Conservation (phyloP, 176 grass and related monocot species). For the Carex littledalei region DNA sequence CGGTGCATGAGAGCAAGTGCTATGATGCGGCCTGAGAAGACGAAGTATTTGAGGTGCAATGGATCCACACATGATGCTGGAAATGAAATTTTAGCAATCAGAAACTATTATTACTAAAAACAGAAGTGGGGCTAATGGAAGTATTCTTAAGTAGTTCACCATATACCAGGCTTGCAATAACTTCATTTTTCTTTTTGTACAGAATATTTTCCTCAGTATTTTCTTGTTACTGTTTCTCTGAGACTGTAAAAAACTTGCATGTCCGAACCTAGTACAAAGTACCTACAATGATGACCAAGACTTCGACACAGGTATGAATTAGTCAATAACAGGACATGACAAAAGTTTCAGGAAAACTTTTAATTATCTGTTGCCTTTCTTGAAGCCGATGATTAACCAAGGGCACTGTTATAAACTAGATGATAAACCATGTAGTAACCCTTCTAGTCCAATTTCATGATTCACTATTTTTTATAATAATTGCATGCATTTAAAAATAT, state of each 20-base stretch:
- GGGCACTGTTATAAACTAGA: not conserved
- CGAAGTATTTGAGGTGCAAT: conserved; percentile 85
- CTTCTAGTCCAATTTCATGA: not conserved
- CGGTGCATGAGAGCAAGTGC: conserved; percentile 95
- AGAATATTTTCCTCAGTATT: too few relatives aligned
- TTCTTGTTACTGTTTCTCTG: not conserved
- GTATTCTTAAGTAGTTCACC: not conserved
- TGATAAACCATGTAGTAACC: not conserved
- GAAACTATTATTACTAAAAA: not conserved
- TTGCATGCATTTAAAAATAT: not conserved
- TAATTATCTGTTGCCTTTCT: not conserved
- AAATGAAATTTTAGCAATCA: conserved; percentile 19
- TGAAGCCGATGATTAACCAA: not conserved
- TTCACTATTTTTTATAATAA: conserved; percentile 6
- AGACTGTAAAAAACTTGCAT: not conserved
- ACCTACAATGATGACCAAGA: not conserved
- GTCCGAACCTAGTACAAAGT: not conserved
- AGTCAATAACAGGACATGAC: not conserved
- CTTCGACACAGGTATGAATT: not conserved
- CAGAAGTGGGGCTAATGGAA: not conserved
- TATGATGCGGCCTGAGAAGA: conserved; percentile 83
- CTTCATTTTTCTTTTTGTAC: not conserved
- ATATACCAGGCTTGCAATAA: not conserved
- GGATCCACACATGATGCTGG: conserved; percentile 90
- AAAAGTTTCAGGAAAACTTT: not conserved